Evolutionary conservation across 768 basidiomycete species (phyloP).

Genomic region (Pisolithus orientalis): DNA sequence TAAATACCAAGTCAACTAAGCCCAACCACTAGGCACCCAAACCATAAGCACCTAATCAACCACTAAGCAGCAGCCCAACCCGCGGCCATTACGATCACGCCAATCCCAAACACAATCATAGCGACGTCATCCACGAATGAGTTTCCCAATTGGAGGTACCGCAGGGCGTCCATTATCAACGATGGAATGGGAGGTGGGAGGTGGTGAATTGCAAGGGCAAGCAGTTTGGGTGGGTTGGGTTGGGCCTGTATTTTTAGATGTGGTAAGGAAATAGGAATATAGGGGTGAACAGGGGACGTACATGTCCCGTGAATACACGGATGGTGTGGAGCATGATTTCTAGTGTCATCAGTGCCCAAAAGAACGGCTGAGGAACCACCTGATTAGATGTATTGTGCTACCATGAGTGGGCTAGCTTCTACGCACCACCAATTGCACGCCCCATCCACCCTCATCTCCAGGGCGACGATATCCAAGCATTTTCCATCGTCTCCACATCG

Average conservation of each 20-base stretch:
- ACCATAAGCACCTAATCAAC: slow-evolving; percentile 14
- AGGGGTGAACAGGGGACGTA: slow-evolving; percentile 29
- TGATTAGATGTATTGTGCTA: neutral
- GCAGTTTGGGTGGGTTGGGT: slow-evolving; percentile 51
- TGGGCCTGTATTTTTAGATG: slow-evolving; percentile 38
- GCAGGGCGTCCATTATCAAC: slow-evolving; percentile 54
- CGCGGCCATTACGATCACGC: slow-evolving; percentile 53
- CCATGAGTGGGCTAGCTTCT: neutral
- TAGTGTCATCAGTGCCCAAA: slow-evolving; percentile 75
- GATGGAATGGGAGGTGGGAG: slow-evolving; percentile 61
- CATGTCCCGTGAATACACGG: slow-evolving; percentile 64
- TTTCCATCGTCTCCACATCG: slow-evolving; percentile 59
- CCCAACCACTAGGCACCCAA: neutral
- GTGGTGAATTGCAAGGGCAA: slow-evolving; percentile 55
- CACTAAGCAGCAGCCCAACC: slow-evolving; percentile 27
- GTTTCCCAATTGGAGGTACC: slow-evolving; percentile 64
- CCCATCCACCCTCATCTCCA: slow-evolving; percentile 30
- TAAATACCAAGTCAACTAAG: neutral
- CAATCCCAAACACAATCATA: slow-evolving; percentile 63
- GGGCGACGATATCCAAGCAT: slow-evolving; percentile 39
- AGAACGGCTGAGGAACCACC: slow-evolving; percentile 54
- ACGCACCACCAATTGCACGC: slow-evolving; percentile 56
- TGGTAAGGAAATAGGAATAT: slow-evolving; percentile 6
- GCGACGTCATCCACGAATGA: slow-evolving; percentile 69
- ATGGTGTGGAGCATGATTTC: slow-evolving; percentile 67